Evolutionary conservation across 331 rosid genomes (phyloP).

Genomic region (Acacia concinna): DNA sequence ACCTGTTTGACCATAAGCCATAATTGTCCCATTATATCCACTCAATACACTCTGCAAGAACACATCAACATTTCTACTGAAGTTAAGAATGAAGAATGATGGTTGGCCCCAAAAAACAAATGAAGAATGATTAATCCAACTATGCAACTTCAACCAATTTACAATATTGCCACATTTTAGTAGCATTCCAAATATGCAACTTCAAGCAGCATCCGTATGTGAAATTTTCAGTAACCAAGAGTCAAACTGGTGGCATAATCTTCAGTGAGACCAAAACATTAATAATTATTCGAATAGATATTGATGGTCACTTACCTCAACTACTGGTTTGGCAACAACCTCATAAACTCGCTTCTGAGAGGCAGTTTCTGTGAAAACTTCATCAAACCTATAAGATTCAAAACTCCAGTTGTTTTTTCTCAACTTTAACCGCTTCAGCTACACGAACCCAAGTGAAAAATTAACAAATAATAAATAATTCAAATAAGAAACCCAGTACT

Average conservation of each 20-base stretch:
- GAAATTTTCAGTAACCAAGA: neutral
- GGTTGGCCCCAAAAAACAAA: neutral
- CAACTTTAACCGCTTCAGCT: constrained; percentile 69
- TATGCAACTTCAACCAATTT: neutral
- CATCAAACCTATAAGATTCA: constrained; percentile 69
- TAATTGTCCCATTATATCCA: constrained; percentile 74
- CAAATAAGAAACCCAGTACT: neutral
- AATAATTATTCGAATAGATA: neutral
- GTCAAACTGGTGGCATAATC: neutral
- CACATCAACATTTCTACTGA: constrained; percentile 6
- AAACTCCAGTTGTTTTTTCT: constrained; percentile 72
- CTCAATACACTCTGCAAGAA: constrained; percentile 66
- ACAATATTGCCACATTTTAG: neutral
- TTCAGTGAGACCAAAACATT: neutral
- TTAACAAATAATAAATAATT: neutral
- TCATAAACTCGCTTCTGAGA: constrained; percentile 72
- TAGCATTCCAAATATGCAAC: neutral
- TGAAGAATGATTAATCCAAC: neutral
- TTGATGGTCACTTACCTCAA: constrained; percentile 51
- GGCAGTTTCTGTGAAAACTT: constrained; percentile 59
- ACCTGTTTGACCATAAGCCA: constrained; percentile 84
- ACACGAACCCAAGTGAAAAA: constrained; percentile 5
- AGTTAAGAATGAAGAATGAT: neutral
- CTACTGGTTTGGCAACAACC: constrained; percentile 71
- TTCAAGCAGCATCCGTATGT: neutral